Evolutionary conservation across 2,329 filamentous ascomycete genomes (phyloP), one percentile per base, ranked within the genome.

Genomic region (Akanthomyces lecanii): DNA sequence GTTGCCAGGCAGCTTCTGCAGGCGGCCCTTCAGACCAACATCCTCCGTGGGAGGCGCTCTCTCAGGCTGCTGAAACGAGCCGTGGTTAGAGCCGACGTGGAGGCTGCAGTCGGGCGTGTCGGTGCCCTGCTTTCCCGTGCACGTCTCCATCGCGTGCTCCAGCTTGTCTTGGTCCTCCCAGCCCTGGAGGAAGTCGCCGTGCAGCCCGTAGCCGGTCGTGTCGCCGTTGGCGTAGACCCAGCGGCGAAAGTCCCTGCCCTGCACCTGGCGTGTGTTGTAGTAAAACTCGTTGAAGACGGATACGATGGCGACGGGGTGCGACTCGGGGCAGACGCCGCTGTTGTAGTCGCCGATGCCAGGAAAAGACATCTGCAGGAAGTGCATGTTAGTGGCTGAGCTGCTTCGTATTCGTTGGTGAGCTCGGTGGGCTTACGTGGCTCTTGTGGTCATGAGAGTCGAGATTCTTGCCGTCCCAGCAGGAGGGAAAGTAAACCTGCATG

Each of bases 381-480:
- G 7, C 7, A 12, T 28, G n/a, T 40, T 33, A 62, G 51, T 4
- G 21, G 21, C 12, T 28, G 18, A 25, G 3, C 38, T 57, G 8
- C 2, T 59, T 4, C n/a, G 10, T n/a, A 5, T 33, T 25, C 25
- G 12, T 33, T 23, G 14, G 3, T 2, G 6, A 10, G 48, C 14
- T 21, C 11, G n/a, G 21, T 21, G 7, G 8, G 63, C 66, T 61
- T 65, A 87, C 78, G 67, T 87, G 85, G 57, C 74, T 82, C 67
- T 79, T 81, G 71, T 87, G 84, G 71, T 86, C 77, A 1, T 75
- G 54, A 7, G 78, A 78, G 69, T 87, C 84, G 25, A 84, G 68
- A 65, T 85, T 80, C 51, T 76, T 74, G 40, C 86, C 86, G 65
- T 89, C 79, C 86, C 86, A 88, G 76, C 86, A 88, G 4, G 80